A percentile compares a stretch with the other conserved stretches of the same genome.
Conservation (phyloP, 768 basidiomycete genomes). For the Lentinula lateritia region DNA sequence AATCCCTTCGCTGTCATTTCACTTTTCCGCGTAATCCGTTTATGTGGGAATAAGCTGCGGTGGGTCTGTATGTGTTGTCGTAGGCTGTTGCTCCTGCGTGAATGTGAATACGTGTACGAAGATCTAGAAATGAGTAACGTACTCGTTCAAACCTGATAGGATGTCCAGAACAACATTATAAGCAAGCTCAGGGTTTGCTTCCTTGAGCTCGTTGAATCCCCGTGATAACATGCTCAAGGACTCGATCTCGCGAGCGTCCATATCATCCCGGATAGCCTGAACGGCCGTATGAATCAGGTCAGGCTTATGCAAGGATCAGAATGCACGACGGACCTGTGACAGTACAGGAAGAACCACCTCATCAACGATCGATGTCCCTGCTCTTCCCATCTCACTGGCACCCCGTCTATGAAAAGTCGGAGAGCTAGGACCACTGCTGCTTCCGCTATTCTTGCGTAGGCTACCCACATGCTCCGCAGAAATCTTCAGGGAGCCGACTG, state of each 20-base stretch:
- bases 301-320: constrained; percentile 4
- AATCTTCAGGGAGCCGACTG: constrained; percentile 64
- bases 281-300: constrained; percentile 2
- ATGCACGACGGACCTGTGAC: constrained; percentile 48
- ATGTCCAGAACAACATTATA: constrained; percentile 89
- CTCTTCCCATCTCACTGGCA: constrained; percentile 54
- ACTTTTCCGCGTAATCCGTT: constrained; percentile 71
- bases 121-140: constrained; percentile 1
- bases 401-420: constrained; percentile 45
- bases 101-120: constrained; percentile 18
- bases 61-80: constrained; percentile 80
- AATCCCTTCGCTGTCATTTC: constrained; percentile 84
- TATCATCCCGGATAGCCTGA: constrained; percentile 74
- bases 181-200: constrained; percentile 77
- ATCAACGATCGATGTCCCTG: constrained; percentile 67
- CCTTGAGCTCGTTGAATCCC: constrained; percentile 83
- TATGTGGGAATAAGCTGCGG: constrained; percentile 76
- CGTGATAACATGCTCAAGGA: constrained; percentile 84
- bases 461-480: constrained; percentile 82
- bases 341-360: constrained; percentile 82
- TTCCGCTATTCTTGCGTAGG: constrained; percentile 44
- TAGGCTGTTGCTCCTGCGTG: constrained; percentile 61
- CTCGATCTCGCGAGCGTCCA: constrained; percentile 85
- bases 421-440: constrained; percentile 40
- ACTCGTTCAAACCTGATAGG: constrained; percentile 89